Conservation (phyloP, 805 yeast species). For the Pichia deserticola region DNA sequence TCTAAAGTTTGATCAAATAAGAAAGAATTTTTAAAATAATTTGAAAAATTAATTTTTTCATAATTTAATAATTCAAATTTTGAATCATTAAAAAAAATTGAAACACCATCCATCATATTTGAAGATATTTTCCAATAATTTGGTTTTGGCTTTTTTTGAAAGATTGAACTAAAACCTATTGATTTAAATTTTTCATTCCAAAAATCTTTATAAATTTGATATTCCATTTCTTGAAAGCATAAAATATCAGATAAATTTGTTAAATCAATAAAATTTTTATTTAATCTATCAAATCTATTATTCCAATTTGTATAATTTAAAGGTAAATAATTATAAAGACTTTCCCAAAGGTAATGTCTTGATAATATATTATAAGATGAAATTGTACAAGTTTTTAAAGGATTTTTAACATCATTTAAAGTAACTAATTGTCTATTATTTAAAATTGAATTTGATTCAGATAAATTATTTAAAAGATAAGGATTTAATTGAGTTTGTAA, state of each 20-base stretch:
- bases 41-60: constrained; percentile 28
- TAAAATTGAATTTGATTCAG: constrained; percentile 13
- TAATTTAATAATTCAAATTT: constrained; percentile 37
- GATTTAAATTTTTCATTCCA: constrained; percentile 19
- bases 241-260: constrained; percentile 40
- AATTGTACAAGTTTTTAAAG: constrained; percentile 19
- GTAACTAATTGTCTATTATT: constrained; percentile 17
- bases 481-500: no score
- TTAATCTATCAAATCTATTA: constrained; percentile 38
- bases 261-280: constrained; percentile 30
- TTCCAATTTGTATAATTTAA: constrained; percentile 41
- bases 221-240: constrained; percentile 40
- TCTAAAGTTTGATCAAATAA: constrained; percentile 29
- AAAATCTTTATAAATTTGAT: constrained; percentile 18
- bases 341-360: constrained; percentile 51
- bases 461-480: neutral
- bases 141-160: constrained; percentile 44
- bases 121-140: constrained; percentile 41
- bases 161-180: constrained; percentile 38
- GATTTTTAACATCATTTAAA: constrained; percentile 1
- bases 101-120: constrained; percentile 53
- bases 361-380: constrained; percentile 30
- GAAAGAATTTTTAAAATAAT: constrained; percentile 19
- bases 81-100: constrained; percentile 42
- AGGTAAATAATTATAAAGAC: constrained; percentile 46